Percentiles rank a stretch among this genome's conserved stretches.
Conservation (phyloP, 192 early-diverging fungal genomes). For the Entomortierella chlamydospora region DNA sequence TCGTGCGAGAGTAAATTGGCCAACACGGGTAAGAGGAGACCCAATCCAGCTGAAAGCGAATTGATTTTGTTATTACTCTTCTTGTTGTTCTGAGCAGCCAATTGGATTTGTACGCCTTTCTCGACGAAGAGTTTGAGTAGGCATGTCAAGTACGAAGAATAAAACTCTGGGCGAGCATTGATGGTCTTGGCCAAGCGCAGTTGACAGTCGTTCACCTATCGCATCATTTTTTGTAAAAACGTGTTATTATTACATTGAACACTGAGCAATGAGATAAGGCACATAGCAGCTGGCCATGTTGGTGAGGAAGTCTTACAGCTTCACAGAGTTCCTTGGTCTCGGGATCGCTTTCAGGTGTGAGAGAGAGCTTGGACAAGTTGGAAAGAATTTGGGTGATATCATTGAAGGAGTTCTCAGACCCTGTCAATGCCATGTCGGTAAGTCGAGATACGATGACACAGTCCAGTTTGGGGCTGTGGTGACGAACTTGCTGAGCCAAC, state of each 20-base stretch:
- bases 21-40: conserved; percentile 71
- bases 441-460: conserved; percentile 67
- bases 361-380: conserved; percentile 57
- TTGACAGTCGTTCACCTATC: conserved; percentile 60
- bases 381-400: conserved; percentile 70
- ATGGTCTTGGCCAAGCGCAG: conserved; percentile 62
- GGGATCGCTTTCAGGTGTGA: conserved; percentile 59
- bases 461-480: conserved; percentile 58
- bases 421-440: conserved; percentile 70
- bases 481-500: conserved; percentile 71
- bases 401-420: conserved; percentile 62
- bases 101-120: conserved; percentile 69
- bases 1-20: conserved; percentile 67
- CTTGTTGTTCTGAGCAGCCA: conserved; percentile 52
- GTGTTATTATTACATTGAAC: background rate
- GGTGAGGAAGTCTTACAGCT: conserved; percentile 54
- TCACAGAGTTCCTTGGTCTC: conserved; percentile 55
- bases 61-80: conserved; percentile 59
- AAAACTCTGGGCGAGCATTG: conserved; percentile 65
- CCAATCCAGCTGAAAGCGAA: conserved; percentile 61
- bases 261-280: background rate
- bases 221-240: background rate
- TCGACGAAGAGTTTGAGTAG: conserved; percentile 70
- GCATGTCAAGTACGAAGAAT: conserved; percentile 61
- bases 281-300: background rate